These are phyloP conservation scores for Penicillium dipodomyicola DNA, from an alignment of 495 filamentous ascomycete genomes.

Conservation along the genomic window DNA sequence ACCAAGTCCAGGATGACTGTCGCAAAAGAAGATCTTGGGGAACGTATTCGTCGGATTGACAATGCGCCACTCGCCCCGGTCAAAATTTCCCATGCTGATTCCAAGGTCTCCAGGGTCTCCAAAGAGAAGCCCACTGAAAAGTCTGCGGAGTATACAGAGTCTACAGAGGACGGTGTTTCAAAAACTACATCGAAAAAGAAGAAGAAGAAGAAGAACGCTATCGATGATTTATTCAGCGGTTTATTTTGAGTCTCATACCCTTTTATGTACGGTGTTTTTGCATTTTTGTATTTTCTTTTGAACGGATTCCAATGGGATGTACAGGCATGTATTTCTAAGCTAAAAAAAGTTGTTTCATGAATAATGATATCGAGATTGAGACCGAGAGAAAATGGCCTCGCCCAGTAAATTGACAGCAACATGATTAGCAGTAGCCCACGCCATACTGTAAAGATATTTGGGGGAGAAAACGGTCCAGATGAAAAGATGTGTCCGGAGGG, in stretches of 20 bases:
- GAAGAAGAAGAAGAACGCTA: conserved; percentile 55
- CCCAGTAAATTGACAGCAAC: conserved; percentile 56
- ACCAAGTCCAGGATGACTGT: neutral
- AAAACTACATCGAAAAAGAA: conserved; percentile 34
- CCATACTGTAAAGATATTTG: conserved; percentile 89
- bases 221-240: conserved; percentile 61
- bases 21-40: conserved; percentile 33
- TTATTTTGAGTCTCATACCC: conserved; percentile 39
- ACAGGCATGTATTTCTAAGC: neutral
- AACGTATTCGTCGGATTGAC: conserved; percentile 28
- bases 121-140: neutral
- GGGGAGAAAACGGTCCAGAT: conserved; percentile 99
- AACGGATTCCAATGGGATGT: neutral
- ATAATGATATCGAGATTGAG: conserved; percentile 18
- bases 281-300: neutral
- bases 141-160: neutral
- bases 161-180: neutral
- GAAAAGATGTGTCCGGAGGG: conserved; percentile 85
- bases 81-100: neutral
- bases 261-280: conserved; percentile 31
- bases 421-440: conserved; percentile 83
- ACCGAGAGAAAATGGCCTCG: conserved; percentile 54
- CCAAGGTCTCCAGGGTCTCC: neutral
- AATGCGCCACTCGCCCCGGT: neutral
- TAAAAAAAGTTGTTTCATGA: neutral